Evolutionary conservation across 192 early-diverging fungal genomes (phyloP).

Genomic region (Rhizoclosmatium sp.): DNA sequence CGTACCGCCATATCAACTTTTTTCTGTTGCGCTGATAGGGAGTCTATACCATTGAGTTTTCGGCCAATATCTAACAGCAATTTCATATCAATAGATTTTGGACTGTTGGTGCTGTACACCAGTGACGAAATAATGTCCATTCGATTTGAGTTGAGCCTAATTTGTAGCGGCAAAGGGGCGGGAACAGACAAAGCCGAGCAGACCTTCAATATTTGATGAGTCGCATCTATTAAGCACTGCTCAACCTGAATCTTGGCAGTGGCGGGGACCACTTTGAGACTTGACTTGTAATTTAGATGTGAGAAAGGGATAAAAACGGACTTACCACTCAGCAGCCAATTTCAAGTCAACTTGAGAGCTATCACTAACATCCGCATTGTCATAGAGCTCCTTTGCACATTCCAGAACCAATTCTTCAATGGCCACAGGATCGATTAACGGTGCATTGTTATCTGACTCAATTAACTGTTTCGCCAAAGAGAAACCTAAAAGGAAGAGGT

Average conservation of each 20-base stretch:
- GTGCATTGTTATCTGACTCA: conserved; percentile 41
- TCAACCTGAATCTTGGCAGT: conserved; percentile 63
- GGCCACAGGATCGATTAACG: conserved; percentile 44
- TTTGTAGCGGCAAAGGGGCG: conserved; percentile 74
- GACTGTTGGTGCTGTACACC: conserved; percentile 16
- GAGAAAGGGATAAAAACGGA: conserved; percentile 1
- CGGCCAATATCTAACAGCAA: conserved; percentile 64
- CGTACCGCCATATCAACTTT: conserved; percentile 62
- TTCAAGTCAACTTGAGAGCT: conserved; percentile 73
- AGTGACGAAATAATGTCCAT: conserved; percentile 64
- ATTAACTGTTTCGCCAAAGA: conserved; percentile 55
- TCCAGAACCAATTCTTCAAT: conserved; percentile 73
- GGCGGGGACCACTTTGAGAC: conserved; percentile 67
- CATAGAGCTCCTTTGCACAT: conserved; percentile 74
- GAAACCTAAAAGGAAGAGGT: conserved; percentile 12
- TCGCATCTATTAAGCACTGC: conserved; percentile 75
- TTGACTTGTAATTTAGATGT: conserved; percentile 28
- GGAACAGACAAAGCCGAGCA: conserved; percentile 55
- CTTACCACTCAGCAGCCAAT: conserved; percentile 72
- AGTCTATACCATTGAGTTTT: conserved; percentile 53
- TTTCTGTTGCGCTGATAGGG: conserved; percentile 38
- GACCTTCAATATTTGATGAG: conserved; percentile 62
- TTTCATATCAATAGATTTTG: conserved; percentile 39
- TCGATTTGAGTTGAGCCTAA: conserved; percentile 67
- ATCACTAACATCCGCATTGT: conserved; percentile 75